Percentiles rank a stretch among this genome's conserved stretches.
These are phyloP conservation scores for Stellera chamaejasme DNA, from an alignment of 345 rosid species.

Conservation along the genomic window DNA sequence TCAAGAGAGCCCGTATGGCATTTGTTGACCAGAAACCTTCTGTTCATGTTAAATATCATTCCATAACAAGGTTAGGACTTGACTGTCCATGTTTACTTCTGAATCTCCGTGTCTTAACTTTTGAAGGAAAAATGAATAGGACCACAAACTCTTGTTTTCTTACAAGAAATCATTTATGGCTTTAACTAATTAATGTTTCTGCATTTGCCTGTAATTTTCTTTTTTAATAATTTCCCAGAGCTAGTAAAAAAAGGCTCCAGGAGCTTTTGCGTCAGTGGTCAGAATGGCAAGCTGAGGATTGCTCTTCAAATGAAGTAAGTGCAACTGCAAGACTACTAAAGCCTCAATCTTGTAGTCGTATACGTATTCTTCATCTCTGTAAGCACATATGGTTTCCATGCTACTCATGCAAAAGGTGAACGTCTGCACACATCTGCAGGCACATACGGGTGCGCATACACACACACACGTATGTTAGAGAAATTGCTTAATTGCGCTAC, in stretches of 20 bases:
- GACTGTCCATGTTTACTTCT: conserved; percentile 6
- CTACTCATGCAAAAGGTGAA: too few relatives aligned
- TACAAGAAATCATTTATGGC: conserved; percentile 1
- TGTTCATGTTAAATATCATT: conserved; percentile 59
- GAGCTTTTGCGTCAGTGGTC: conserved; percentile 85
- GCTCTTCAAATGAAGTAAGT: conserved; percentile 44
- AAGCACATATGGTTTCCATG: too few relatives aligned
- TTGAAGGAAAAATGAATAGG: too few relatives aligned
- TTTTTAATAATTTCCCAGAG: conserved; percentile 36
- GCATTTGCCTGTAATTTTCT: too few relatives aligned
- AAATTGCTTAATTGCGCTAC: too few relatives aligned
- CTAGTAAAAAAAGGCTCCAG: conserved; percentile 80
- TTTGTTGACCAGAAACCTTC: conserved; percentile 53
- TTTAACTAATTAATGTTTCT: neutral
- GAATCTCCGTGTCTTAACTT: neutral
- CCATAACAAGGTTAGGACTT: conserved; percentile 66
- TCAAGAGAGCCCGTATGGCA: conserved; percentile 58
- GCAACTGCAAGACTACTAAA: neutral
- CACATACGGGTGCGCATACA: too few relatives aligned
- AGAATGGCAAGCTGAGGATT: conserved; percentile 72
- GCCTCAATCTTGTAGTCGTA: neutral
- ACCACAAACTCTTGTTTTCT: too few relatives aligned
- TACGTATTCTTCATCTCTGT: neutral
- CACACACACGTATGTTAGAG: too few relatives aligned
- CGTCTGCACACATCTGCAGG: too few relatives aligned